A percentile compares a stretch with the other conserved stretches of the same genome.
Conservation (phyloP, 371 early-diverging fungal species). For the Mortierella sp. region DNA sequence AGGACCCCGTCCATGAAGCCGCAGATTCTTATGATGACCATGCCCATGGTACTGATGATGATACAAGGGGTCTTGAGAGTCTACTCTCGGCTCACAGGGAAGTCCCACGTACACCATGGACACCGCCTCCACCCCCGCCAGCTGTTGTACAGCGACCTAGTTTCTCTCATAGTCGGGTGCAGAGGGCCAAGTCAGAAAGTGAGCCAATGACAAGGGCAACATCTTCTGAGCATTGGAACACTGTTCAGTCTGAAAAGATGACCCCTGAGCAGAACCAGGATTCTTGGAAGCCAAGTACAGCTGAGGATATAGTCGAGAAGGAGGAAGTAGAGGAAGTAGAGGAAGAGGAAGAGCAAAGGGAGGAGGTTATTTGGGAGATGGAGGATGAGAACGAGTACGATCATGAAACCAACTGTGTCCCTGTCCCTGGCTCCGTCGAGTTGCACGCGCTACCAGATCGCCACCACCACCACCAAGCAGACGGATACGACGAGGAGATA, state of each 20-base stretch:
- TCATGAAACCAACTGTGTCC: no score
- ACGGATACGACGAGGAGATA: neutral
- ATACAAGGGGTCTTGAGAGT: neutral
- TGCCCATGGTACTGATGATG: neutral
- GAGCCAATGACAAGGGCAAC: neutral
- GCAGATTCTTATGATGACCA: no score
- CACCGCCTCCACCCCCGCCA: neutral
- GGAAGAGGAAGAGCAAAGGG: conserved; percentile 9
- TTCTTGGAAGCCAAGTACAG: neutral
- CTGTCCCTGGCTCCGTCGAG: no score
- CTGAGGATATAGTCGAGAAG: neutral
- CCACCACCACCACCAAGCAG: neutral
- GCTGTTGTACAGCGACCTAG: neutral
- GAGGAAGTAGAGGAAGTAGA: neutral
- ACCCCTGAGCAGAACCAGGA: neutral
- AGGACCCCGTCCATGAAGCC: neutral
- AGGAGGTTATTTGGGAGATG: conserved; percentile 42
- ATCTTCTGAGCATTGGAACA: neutral
- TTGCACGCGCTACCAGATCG: neutral
- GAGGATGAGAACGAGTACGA: conserved; percentile 20
- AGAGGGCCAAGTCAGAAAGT: neutral
- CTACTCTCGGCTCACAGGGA: neutral
- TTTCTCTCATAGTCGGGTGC: neutral
- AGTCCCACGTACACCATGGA: neutral
- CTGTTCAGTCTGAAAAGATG: neutral